Base-by-base conservation (phyloP, 192 early-diverging fungal species). In the Coemansia sp. region DNA sequence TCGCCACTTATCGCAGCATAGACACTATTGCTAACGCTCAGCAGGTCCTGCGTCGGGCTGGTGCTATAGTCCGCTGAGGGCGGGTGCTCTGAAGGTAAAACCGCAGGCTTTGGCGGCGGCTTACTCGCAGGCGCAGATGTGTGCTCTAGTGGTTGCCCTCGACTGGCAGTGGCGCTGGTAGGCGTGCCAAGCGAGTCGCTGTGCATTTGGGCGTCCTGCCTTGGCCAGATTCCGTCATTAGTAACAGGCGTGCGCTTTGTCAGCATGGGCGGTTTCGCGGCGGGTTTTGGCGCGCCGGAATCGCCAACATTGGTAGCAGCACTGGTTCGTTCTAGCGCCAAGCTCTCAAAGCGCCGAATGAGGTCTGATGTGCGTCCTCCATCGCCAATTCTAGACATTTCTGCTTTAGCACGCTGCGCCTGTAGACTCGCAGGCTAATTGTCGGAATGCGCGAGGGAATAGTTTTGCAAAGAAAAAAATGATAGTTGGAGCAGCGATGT, bases 351-450 rank as follows among this genome's bases (percentile, higher is more conserved):
- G 54, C 72, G 66, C 41, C 69, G 68, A 59, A 74, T 74, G 64
- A 80, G 77, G 61, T 80, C 72, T 19, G 68, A 70, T 8, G 72
- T 74, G 19, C 72, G 68, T 35, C 77, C 71, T 54, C 51, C 68
- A 43, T 58, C 68, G 32, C 60, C 35, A 35, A 58, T 15, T 60
- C 60, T 56, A 40, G 68, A 42, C 69, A 64, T 63, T 60, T 54
- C 51, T 25, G 27, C 51, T 54, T 27, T 6, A 14, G 29, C 32
- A 35, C 32, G 32, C 32, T 35, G 32, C 7, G 32, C 32, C 32
- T 35, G 32, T 5, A 35, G 2, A 7, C 32, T 53, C 32, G 47
- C 22, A 29, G 40, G 59, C 25, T 43, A 29, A 10, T 32, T 31
- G 40, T 61, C 59, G 15, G 29, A 54, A 54, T 54, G 51, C 29